These are phyloP conservation scores for Vanderwaltozyma tropicalis DNA, from an alignment of 805 yeast species.

Conservation along the genomic window DNA sequence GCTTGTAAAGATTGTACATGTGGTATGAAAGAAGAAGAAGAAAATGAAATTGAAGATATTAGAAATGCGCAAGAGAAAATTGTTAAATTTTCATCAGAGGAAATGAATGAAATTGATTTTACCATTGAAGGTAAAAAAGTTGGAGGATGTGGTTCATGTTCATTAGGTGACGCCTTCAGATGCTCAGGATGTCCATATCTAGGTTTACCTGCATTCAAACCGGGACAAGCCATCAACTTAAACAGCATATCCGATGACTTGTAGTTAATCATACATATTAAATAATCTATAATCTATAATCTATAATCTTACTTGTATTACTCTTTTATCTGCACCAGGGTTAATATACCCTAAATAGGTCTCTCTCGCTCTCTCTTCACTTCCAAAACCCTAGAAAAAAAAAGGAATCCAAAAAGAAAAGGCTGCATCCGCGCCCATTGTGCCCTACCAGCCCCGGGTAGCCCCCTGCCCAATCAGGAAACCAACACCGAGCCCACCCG, in stretches of 20 bases:
- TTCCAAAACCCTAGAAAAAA: too few species aligned
- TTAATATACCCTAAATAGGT: too few species aligned
- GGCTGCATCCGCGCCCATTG: too few species aligned
- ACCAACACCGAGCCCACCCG: too few species aligned
- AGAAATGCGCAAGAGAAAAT: conserved; percentile 30
- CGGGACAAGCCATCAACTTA: conserved; percentile 81
- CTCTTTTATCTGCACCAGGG: too few species aligned
- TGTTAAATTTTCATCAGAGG: conserved; percentile 40
- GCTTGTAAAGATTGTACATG: conserved; percentile 99
- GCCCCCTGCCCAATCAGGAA: too few species aligned
- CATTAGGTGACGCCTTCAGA: conserved; percentile 95
- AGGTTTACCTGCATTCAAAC: conserved; percentile 96
- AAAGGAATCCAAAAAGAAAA: too few species aligned
- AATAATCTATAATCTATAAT: too few species aligned
- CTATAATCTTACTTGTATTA: too few species aligned
- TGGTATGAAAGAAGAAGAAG: conserved; percentile 86
- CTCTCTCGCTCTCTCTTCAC: too few species aligned
- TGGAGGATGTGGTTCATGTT: conserved; percentile 96
- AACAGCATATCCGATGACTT: conserved; percentile 71
- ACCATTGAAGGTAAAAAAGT: conserved; percentile 88
- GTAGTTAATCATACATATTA: conserved; percentile 18
- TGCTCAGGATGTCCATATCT: conserved; percentile 97
- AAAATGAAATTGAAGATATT: conserved; percentile 35
- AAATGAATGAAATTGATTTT: conserved; percentile 83
- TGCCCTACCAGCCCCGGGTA: too few species aligned